Percentiles rank a stretch among this genome's conserved stretches.
Conservation (phyloP, 139 green algal species). For the Mesostigma viride region DNA sequence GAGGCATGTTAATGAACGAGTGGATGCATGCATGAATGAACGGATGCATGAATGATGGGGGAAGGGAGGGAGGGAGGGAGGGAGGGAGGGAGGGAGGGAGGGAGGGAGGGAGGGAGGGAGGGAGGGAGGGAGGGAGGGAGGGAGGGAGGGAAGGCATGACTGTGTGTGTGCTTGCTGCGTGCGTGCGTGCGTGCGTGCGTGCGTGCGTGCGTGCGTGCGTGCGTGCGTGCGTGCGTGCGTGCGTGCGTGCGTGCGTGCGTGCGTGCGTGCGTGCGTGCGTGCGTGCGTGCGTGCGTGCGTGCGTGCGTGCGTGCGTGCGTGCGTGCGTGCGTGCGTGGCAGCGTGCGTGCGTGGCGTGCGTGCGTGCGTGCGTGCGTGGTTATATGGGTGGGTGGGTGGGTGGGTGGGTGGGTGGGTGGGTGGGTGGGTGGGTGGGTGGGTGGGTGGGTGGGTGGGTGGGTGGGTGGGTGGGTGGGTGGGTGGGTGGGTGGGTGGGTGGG, state of each 20-base stretch:
- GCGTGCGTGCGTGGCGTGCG: neutral
- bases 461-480: neutral
- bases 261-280: neutral
- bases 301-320: neutral
- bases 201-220: neutral
- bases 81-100: too few species aligned
- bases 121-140: neutral
- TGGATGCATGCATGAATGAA: too few species aligned
- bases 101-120: neutral
- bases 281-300: neutral
- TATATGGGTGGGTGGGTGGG: neutral
- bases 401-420: neutral
- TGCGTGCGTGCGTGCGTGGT: too few species aligned
- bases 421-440: conserved; percentile 3
- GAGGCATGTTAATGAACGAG: too few species aligned
- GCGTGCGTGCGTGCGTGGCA: neutral
- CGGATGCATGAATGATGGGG: too few species aligned
- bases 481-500: too few species aligned
- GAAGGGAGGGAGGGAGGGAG: too few species aligned
- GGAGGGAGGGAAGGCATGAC: too few species aligned
- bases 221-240: neutral
- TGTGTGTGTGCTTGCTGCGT: neutral
- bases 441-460: conserved; percentile 1
- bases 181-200: neutral
- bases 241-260: neutral